Conservation (phyloP, 768 basidiomycete species). For the Auricularia sp. region DNA sequence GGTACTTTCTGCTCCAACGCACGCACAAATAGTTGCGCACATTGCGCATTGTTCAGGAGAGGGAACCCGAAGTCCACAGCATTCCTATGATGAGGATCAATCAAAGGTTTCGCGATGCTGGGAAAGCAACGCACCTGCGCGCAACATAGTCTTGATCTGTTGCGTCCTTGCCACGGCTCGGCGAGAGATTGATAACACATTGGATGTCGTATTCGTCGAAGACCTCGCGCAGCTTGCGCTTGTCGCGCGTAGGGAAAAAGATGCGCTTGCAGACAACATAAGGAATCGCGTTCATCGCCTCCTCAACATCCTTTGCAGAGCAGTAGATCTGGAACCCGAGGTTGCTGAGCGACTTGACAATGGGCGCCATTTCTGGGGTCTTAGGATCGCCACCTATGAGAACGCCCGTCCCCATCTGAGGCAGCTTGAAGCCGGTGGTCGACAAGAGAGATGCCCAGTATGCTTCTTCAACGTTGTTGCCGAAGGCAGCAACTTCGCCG, state of each 20-base stretch:
- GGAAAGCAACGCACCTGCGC: slow-evolving; percentile 47
- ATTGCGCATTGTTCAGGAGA: slow-evolving; percentile 80
- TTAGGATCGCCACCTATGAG: slow-evolving; percentile 85
- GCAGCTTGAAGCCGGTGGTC: slow-evolving; percentile 92
- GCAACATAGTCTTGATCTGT: slow-evolving; percentile 96
- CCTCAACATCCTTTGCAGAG: slow-evolving; percentile 68
- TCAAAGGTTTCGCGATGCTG: background rate
- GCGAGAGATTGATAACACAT: slow-evolving; percentile 87
- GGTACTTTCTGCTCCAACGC: slow-evolving; percentile 77
- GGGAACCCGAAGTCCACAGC: slow-evolving; percentile 94
- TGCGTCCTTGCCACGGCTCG: slow-evolving; percentile 60
- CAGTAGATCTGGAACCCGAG: slow-evolving; percentile 96
- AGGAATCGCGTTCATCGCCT: slow-evolving; percentile 67
- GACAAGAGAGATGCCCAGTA: slow-evolving; percentile 93
- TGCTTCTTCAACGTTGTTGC: slow-evolving; percentile 86
- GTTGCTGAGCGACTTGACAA: slow-evolving; percentile 71
- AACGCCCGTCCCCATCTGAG: slow-evolving; percentile 73
- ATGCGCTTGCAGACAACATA: slow-evolving; percentile 80
- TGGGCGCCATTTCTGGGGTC: slow-evolving; percentile 75
- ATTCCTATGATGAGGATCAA: slow-evolving; percentile 41
- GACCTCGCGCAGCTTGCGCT: slow-evolving; percentile 87
- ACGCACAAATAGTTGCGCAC: slow-evolving; percentile 86
- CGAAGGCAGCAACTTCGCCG: slow-evolving; percentile 95
- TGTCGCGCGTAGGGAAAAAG: slow-evolving; percentile 94
- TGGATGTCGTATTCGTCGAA: slow-evolving; percentile 93